A percentile compares a stretch with the other conserved stretches of the same genome.
Evolutionary conservation across 2,329 filamentous ascomycete species (phyloP).

Genomic region (Leptographium flavum): DNA sequence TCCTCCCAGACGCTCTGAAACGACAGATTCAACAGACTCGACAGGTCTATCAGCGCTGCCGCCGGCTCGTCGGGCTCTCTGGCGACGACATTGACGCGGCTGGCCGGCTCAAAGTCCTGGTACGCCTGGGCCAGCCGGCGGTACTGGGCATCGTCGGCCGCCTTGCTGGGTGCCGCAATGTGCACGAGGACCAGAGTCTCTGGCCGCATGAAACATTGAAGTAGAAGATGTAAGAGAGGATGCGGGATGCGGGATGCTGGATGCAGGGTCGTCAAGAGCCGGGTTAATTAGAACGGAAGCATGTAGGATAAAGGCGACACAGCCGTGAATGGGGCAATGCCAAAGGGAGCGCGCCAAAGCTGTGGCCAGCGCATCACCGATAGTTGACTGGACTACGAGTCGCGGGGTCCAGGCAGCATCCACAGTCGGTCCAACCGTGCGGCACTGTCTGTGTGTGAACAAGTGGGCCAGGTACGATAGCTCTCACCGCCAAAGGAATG

Average conservation of each 20-base stretch:
- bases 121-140: conserved; percentile 36
- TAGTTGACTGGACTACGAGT: conserved; percentile 7
- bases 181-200: conserved; percentile 42
- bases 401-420: neutral
- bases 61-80: neutral
- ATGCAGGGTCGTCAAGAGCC: too few relatives aligned
- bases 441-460: too few relatives aligned
- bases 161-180: conserved; percentile 34
- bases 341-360: too few relatives aligned
- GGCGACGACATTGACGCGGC: neutral
- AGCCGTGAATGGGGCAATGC: too few relatives aligned
- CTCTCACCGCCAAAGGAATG: neutral
- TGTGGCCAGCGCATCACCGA: neutral
- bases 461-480: neutral
- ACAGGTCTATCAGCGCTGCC: conserved; percentile 10
- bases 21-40: conserved; percentile 17
- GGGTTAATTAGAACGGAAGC: too few relatives aligned
- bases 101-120: conserved; percentile 27
- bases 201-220: conserved; percentile 5
- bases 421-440: neutral
- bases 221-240: too few relatives aligned
- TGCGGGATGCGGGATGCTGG: too few relatives aligned
- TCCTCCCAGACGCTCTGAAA: conserved; percentile 19
- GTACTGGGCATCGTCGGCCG: conserved; percentile 33
- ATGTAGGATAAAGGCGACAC: too few relatives aligned